Base-by-base conservation (phyloP, 2,329 filamentous ascomycete species). In the Blastomyces silverae region DNA sequence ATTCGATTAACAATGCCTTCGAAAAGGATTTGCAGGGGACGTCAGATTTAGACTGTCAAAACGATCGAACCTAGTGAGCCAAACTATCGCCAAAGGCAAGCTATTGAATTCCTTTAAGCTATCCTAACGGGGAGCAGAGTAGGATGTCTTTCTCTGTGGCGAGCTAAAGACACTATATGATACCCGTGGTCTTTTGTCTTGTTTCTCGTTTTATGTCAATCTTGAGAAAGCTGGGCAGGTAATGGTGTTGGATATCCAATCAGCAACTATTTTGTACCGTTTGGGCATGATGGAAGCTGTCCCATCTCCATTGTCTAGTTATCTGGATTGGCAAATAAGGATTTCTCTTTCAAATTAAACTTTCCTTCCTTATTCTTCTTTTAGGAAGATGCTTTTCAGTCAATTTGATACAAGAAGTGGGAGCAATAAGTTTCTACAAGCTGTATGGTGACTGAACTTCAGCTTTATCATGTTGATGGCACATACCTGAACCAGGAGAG, bases 261-360 rank as follows among this genome's bases (percentile, higher is more conserved):
- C n/a, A 42, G 22, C 39, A 17, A 3, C n/a, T 5, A 8, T 42
- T 42, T 25, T 37, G 6, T 15, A 37, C 15, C 25, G 55, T 22
- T 39, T 39, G 3, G 31, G 1, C 34, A 13, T 25, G 17, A 13
- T 42, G 34, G 20, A 58, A n/a, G 17, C 5, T 22, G n/a, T n/a
- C 37, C 34, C 55, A 58, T 58, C 34, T 58, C 34, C 55, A 25
- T 42, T 58, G 34, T 58, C n/a, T 6, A 10, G 17, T 55, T 34
- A 15, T 56, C 1, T 34, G 2, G 28, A 20, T 56, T 37, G 25
- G 20, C 15, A 56, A 17, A 37, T 56, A 8, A 31, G 6, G 15
- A 56, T 58, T 11, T 39, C 31, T 15, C n/a, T 17, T 42, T 39
- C 10, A 42, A 13, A 22, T 22, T 11, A 11, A 25, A 20, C 11